A percentile compares a stretch with the other conserved stretches of the same genome.
Conservation (phyloP, 2,329 filamentous ascomycete species). For the Colletotrichum australisinense region DNA sequence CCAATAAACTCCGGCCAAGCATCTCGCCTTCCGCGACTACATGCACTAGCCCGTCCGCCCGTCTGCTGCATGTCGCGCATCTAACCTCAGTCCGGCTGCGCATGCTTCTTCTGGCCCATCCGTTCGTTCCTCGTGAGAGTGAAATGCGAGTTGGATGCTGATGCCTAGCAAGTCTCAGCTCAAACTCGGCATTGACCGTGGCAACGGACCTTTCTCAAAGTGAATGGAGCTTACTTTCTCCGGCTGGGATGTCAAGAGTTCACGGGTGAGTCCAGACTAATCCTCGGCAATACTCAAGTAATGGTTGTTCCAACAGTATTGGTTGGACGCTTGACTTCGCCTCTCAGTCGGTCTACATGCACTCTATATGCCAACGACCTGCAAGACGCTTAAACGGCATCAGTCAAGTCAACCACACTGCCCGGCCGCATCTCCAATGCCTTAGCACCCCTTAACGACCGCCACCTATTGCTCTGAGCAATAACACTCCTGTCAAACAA, state of each 20-base stretch:
- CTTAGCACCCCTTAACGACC: constrained; percentile 57
- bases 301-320: neutral
- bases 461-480: constrained; percentile 64
- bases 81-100: constrained; percentile 10
- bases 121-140: too few species aligned
- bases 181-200: neutral
- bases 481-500: constrained; percentile 65
- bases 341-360: neutral
- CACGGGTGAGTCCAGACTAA: neutral
- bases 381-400: constrained; percentile 8
- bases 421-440: constrained; percentile 20
- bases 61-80: constrained; percentile 14
- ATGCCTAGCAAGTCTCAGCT: neutral
- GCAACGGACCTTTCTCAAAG: neutral
- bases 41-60: constrained; percentile 16
- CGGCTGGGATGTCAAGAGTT: neutral
- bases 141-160: neutral
- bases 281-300: neutral
- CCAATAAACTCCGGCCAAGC: constrained; percentile 15
- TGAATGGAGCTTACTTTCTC: too few species aligned
- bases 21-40: constrained; percentile 4
- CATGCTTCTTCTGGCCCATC: constrained; percentile 1
- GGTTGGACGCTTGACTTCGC: neutral
- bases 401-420: constrained; percentile 12
- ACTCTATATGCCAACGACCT: neutral